Evolutionary conservation across 2,329 filamentous ascomycete genomes (phyloP), one percentile per base, ranked within the genome.

Genomic region (Blastomyces emzantsi): DNA sequence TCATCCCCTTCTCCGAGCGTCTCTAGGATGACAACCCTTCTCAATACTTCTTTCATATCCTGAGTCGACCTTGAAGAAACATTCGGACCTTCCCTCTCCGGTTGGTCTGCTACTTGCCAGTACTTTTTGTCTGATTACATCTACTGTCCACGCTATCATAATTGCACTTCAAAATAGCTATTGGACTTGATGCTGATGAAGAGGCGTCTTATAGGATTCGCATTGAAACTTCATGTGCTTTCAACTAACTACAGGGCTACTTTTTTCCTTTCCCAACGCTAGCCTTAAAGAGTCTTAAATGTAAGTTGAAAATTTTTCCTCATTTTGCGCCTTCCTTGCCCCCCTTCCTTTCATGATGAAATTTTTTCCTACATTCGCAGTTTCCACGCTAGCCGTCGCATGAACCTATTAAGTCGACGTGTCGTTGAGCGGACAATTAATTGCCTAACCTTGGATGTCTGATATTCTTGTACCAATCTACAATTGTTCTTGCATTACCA

Each of bases 31-130:
- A 86, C 80, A 86, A 79, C 76, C 69, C 70, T 73, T 76, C 72
- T 70, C 76, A 55, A 80, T 78, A 81, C 83, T 87, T 86, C 84
- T 85, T 86, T 83, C 80, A 81, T 78, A 78, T 79, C 76, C 84
- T 78, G 84, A 87, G 74, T 86, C 85, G 85, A 80, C 84, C 84
- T 80, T 87, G 85, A 87, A 82, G 83, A 86, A 81, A 82, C 72
- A 79, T 77, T 79, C 75, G 81, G 83, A 84, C 80, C 78, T 77
- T 79, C 80, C 81, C 80, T 85, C 83, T 81, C 83, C 81, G 80
- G 83, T 81, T 76, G 78, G 80, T 81, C 84, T 85, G 85, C 82
- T 87, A 87, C 85, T 87, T 85, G 85, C 85, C 85, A 87, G 85
- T 87, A 87, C 80, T 78, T 78, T 78, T 82, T 83, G 84, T 86